Percentiles rank a stretch among this genome's conserved stretches.
Conservation (phyloP, 75 land plant genomes). For the Pinus albicaulis region DNA sequence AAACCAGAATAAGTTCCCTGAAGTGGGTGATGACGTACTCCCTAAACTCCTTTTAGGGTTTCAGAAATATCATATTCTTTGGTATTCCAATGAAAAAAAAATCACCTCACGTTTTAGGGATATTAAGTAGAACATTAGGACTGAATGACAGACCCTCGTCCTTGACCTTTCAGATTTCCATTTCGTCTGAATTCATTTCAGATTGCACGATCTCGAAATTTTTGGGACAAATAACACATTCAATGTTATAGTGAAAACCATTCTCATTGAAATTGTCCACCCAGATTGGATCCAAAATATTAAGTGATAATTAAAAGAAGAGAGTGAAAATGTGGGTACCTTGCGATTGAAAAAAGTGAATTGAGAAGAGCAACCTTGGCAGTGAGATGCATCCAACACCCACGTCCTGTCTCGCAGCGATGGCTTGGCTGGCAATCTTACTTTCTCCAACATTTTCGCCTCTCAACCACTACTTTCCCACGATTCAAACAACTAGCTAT, state of each 20-base stretch:
- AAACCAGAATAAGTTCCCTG: neutral
- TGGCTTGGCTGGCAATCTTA: conserved; percentile 92
- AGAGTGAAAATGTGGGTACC: conserved; percentile 27
- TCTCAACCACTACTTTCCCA: conserved; percentile 5
- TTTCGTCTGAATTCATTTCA: no score
- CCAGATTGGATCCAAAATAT: neutral
- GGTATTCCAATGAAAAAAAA: no score
- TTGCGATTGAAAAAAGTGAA: conserved; percentile 96
- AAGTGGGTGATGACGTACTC: neutral
- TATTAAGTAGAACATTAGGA: no score
- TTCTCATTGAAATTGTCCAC: neutral
- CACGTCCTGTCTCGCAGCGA: conserved; percentile 69
- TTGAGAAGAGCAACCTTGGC: conserved; percentile 80
- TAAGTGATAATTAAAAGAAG: neutral
- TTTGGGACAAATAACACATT: no score
- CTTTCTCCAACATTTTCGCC: conserved; percentile 76
- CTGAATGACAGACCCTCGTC: no score
- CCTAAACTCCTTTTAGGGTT: no score
- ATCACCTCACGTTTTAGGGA: no score
- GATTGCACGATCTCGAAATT: no score
- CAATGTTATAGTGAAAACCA: no score
- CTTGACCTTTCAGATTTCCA: no score
- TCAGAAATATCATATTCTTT: no score
- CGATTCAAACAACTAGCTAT: no score
- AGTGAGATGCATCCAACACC: conserved; percentile 84